Evolutionary conservation across 441 rosid species (phyloP).

Genomic region (Gossypium lobatum): DNA sequence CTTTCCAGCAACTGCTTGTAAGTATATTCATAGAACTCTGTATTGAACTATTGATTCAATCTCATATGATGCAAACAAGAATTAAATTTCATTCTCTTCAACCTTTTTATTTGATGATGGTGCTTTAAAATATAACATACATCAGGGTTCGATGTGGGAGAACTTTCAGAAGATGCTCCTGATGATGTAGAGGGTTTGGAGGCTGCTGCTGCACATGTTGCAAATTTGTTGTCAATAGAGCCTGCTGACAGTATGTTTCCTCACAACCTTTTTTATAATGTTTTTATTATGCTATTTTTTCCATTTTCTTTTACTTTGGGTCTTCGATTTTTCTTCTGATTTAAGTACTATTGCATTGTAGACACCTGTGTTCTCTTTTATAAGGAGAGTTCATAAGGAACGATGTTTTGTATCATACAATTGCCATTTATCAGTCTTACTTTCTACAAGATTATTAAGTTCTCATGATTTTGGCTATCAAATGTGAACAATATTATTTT

Average conservation of each 20-base stretch:
- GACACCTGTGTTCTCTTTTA: neutral
- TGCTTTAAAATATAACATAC: constrained; percentile 9
- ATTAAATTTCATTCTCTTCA: neutral
- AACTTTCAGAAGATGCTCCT: constrained; percentile 68
- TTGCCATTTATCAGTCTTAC: neutral
- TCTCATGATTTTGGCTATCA: neutral
- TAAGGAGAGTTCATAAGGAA: neutral
- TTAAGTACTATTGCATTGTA: neutral
- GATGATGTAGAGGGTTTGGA: constrained; percentile 86
- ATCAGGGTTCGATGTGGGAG: constrained; percentile 91
- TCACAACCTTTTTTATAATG: neutral
- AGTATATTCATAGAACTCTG: constrained; percentile 18
- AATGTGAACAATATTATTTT: neutral
- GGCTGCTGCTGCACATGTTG: constrained; percentile 83
- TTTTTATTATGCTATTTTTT: neutral
- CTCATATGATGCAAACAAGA: neutral
- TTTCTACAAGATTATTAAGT: neutral
- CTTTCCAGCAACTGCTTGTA: constrained; percentile 91
- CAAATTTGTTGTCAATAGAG: constrained; percentile 76
- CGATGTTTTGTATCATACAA: neutral
- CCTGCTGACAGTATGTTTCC: constrained; percentile 74
- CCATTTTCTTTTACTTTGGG: neutral
- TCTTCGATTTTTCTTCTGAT: neutral
- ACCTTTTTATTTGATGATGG: neutral
- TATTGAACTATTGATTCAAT: neutral